Base-by-base conservation (phyloP, 768 basidiomycete species). In the Pisolithus marmoratus region DNA sequence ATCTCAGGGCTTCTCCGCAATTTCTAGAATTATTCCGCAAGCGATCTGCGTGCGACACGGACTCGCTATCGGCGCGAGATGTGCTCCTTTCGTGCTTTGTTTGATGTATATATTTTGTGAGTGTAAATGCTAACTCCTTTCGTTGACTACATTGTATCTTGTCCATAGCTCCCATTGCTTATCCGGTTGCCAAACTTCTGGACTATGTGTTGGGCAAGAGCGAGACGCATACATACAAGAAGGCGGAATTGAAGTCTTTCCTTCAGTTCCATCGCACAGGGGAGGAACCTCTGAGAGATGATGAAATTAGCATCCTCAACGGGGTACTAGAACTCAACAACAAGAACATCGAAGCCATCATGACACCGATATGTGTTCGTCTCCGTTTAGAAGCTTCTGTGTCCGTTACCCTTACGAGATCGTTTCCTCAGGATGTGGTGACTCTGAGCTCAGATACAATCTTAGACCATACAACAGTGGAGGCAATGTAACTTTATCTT, bases 241-340 rank as follows among this genome's bases (percentile, higher is more conserved):
- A 91, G 65, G 87, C 87, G 0, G 83, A 86, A 53, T 75, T 87
- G 38, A 85, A 85, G 57, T 84, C 84, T 0, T 90, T 92, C 70
- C 74, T 91, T 12, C 83, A 85, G 49, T 89, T 90, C 63, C 87
- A 90, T 60, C 80, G 86, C 23, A 81, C 78, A 0, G 88, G 87
- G 6, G 81, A 87, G 58, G 88, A 90, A 43, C 77, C 78, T 0
- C 74, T 91, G 1, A 74, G 87, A 5, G 89, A 90, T 60, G 89
- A 90, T 49, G 89, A 91, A 61, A 87, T 91, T 36, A 76, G 79
- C 52, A 91, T 91, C 43, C 70, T 91, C 44, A 90, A 88, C 60
- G 87, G 87, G 2, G 87, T 90, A 1, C 65, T 89, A 50, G 88
- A 90, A 60, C 74, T 91, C 46, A 88, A 85, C 59, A 80, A 77